Evolutionary conservation across 768 basidiomycete genomes (phyloP), one percentile per base, ranked within the genome.

Genomic region (Albatrellus ellisii): DNA sequence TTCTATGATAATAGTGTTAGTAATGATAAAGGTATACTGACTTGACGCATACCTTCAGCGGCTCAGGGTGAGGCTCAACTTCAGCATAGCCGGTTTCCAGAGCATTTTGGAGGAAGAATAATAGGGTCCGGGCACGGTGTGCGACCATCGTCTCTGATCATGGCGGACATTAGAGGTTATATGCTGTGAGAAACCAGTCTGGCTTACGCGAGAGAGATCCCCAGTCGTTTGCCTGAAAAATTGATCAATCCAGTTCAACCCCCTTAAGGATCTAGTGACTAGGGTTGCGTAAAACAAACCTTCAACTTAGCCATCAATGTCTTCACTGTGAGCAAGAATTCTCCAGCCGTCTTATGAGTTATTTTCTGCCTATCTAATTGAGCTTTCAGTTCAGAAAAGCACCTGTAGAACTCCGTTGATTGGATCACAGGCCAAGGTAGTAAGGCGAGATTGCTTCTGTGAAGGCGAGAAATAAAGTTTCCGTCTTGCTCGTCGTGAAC

Each of bases 391-490:
- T 57, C 53, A 0, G 62, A 59, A 40, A 79, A 76, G n/a, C 77
- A 50, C 2, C 54, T 60, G 46, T 79, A 79, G 52, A 79, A 79
- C 21, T 75, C 66, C 35, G 56, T 64, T 0, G 77, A 77, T 49
- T 75, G 72, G 25, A 79, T 77, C 34, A 79, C 73, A 0, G 75
- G 76, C 78, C 78, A 79, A 4, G 77, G 77, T 10, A 78, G 64
- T 11, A 79, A 77, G 26, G 61, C 62, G 3, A 79, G 49, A 39
- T 63, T 63, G 2, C 76, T 75, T 0, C 63, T 61, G 43, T 79
- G 78, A 6, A 79, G 62, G 1, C 65, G 68, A 14, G 73, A 68
- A 43, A 79, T 77, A 49, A 79, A 78, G 46, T 79, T 79, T 0
- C 68, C 60, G 21, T 63, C 70, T 54, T 77, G 73, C 44, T 79